phyloP scores from a whole-genome alignment of 805 yeast species.

The Metschnikowia drakensbergensis region DNA sequence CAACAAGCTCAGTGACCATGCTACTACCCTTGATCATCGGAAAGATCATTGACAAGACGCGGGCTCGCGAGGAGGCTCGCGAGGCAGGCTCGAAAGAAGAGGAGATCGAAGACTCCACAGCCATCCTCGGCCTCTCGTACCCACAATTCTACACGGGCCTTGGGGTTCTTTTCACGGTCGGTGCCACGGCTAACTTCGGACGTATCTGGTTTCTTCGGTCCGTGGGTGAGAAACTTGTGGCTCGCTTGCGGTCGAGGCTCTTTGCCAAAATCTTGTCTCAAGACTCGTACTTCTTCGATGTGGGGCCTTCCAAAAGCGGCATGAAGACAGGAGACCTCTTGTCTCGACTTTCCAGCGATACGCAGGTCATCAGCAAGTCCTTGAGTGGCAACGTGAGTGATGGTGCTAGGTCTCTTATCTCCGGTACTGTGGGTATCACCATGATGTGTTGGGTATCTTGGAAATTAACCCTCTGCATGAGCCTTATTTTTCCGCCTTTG shows the following conservation, averaged over 20 bases:
- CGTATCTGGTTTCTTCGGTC: constrained; percentile 70
- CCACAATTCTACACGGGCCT: constrained; percentile 61
- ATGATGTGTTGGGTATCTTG: constrained; percentile 90
- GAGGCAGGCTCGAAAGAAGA: constrained; percentile 15
- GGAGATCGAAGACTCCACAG: constrained; percentile 6
- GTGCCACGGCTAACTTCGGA: constrained; percentile 77
- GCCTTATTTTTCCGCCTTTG: constrained; percentile 77
- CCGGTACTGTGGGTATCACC: constrained; percentile 80
- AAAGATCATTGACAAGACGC: constrained; percentile 73
- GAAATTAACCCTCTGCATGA: constrained; percentile 78
- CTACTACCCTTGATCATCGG: constrained; percentile 81
- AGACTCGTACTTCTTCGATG: constrained; percentile 86
- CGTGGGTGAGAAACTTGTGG: constrained; percentile 85
- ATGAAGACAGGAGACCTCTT: constrained; percentile 86
- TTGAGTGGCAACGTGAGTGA: constrained; percentile 87
- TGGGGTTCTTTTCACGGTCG: constrained; percentile 60
- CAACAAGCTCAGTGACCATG: constrained; percentile 79
- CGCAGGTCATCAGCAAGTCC: constrained; percentile 81
- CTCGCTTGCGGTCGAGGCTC: constrained; percentile 73
- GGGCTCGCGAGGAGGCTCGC: constrained; percentile 18
- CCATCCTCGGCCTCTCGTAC: constrained; percentile 54
- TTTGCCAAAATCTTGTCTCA: constrained; percentile 75
- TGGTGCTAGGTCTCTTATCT: constrained; percentile 79
- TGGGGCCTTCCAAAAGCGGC: constrained; percentile 48
- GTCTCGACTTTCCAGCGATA: constrained; percentile 82